Conservation (phyloP, 805 yeast genomes). For the Lipomyces oligophaga region DNA sequence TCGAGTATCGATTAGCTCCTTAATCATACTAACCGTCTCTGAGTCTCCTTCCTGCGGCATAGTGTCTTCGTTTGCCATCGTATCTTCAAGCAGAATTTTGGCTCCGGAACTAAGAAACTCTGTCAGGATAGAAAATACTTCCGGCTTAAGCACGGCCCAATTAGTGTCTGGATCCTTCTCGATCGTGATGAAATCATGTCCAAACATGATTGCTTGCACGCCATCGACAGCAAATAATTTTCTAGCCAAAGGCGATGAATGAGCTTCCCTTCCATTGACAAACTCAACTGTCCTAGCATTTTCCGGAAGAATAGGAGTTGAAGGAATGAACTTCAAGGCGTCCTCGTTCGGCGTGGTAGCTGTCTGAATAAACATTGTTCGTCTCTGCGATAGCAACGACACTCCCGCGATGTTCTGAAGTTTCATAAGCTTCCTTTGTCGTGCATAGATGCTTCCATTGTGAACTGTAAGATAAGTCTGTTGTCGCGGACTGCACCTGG, state of each 20-base stretch:
- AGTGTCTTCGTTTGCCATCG: slow-evolving; percentile 39
- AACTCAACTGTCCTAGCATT: slow-evolving; percentile 63
- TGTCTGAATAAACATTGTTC: slow-evolving; percentile 66
- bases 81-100: slow-evolving; percentile 44
- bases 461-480: no score
- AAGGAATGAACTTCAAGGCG: slow-evolving; percentile 80
- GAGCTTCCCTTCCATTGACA: slow-evolving; percentile 70
- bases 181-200: slow-evolving; percentile 77
- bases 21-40: slow-evolving; percentile 83
- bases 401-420: background rate
- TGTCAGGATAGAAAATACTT: slow-evolving; percentile 51
- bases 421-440: background rate
- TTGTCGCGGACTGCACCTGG: no score
- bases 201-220: slow-evolving; percentile 70
- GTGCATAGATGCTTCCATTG: no score
- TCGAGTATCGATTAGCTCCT: slow-evolving; percentile 87
- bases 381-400: slow-evolving; percentile 4
- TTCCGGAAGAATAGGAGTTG: slow-evolving; percentile 55
- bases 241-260: slow-evolving; percentile 69
- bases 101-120: slow-evolving; percentile 46
- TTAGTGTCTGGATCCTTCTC: slow-evolving; percentile 57
- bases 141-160: slow-evolving; percentile 71
- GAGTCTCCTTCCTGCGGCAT: slow-evolving; percentile 61
- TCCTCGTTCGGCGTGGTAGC: slow-evolving; percentile 81
- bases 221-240: slow-evolving; percentile 75